Evolutionary conservation across 2,329 filamentous ascomycete species (phyloP), one percentile per base, ranked within the genome.

Genomic region (Ophiostoma pallidulum): DNA sequence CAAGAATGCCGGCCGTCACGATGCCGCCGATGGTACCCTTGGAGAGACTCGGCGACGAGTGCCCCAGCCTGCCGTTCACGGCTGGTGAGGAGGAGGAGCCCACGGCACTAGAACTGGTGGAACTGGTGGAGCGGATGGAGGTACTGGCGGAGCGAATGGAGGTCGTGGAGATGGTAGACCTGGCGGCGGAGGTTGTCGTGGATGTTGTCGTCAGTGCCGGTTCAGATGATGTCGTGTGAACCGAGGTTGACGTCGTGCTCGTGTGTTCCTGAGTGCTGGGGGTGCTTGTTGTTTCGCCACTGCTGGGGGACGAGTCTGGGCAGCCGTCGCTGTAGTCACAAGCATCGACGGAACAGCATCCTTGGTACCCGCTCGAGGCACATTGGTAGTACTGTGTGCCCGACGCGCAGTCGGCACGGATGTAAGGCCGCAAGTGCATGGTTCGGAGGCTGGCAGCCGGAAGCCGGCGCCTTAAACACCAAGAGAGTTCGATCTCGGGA

Each of bases 331-430:
- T 38, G 41, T 59, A 43, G 4, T 51, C 47, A 55, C 74, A 77
- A 14, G 71, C 65, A 50, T 73, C 57, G 13, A 63, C 56, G 13
- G 60, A 56, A 56, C 73, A 77, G 54, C 74, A 77, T 16, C 70
- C 72, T 3, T 43, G 48, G 53, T 68, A 73, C 28, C 53, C 51
- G 53, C 59, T 66, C 41, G 44, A 35, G 13, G 41, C 50, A 53
- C 71, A 75, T 20, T 51, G 42, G 53, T 68, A 73, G 52, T 61
- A 71, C 26, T 43, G 28, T 18, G 53, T 54, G 49, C 60, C 62
- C 8, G 48, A 4, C 7, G 58, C 51, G 41, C 69, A 71, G 32
- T 38, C 16, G 32, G 18, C 29, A 12, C 41, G n/a, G 19, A 48
- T 35, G 18, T 36, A 20, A 5, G 33, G 19, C 8, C 39, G 36